phyloP scores from a whole-genome alignment of 441 rosid species.

The Aleurites moluccanus region DNA sequence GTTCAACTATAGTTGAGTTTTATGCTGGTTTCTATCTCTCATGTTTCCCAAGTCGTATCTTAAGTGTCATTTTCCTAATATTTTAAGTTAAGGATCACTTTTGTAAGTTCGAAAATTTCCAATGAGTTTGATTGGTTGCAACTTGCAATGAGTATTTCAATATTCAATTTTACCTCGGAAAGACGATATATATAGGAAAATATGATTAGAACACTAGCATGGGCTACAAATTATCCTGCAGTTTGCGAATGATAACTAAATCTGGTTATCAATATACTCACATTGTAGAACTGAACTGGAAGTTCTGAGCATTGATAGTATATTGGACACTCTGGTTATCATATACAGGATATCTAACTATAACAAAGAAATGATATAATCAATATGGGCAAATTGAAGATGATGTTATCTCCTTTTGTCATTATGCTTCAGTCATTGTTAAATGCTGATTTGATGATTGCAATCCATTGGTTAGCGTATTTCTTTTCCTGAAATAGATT shows the following conservation, averaged over 20 bases:
- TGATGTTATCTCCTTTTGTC: not conserved
- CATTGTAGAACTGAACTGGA: too few species aligned
- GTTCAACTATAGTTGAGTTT: not conserved
- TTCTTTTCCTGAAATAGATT: not conserved
- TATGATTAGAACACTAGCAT: not conserved
- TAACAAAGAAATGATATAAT: not conserved
- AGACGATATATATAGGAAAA: not conserved
- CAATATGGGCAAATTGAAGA: not conserved
- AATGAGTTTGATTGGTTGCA: not conserved
- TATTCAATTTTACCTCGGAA: too few species aligned
- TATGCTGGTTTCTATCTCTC: not conserved
- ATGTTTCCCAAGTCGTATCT: not conserved
- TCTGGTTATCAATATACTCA: too few species aligned
- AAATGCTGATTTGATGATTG: constrained; percentile 1
- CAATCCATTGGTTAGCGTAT: not conserved
- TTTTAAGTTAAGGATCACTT: not conserved
- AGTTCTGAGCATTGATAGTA: too few species aligned
- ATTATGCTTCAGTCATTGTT: not conserved
- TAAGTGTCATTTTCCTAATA: not conserved
- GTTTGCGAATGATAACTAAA: not conserved
- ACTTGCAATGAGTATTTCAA: not conserved
- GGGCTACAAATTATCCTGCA: not conserved
- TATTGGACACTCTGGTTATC: not conserved
- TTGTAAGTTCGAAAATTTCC: not conserved
- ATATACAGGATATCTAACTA: not conserved